These are phyloP conservation scores for Gossypium anomalum DNA, from an alignment of 345 rosid genomes.

Conservation along the genomic window DNA sequence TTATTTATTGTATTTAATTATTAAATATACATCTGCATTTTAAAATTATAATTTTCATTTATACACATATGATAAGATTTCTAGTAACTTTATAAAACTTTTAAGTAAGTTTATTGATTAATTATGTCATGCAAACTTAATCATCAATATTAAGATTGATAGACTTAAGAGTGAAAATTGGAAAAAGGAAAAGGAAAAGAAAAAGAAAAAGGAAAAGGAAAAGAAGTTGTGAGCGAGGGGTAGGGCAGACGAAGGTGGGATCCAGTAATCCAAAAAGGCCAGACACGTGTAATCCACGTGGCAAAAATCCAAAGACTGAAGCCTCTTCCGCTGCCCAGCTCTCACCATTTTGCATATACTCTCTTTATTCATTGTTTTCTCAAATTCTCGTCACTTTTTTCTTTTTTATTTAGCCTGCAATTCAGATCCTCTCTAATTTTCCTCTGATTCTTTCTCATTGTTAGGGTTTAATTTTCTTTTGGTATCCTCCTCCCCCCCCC, in stretches of 20 bases:
- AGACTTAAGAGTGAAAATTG: too few species aligned
- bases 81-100: too few species aligned
- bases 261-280: not conserved
- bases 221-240: not conserved
- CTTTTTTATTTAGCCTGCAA: too few species aligned
- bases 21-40: too few species aligned
- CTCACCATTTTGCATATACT: not conserved
- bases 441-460: not conserved
- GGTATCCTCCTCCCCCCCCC: not conserved
- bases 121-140: too few species aligned
- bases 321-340: not conserved
- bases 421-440: not conserved
- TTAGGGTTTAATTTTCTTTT: slow-evolving; percentile 13
- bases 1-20: too few species aligned
- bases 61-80: too few species aligned
- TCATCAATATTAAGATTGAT: too few species aligned
- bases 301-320: not conserved
- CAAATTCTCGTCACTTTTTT: not conserved
- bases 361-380: not conserved
- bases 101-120: too few species aligned
- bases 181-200: too few species aligned
- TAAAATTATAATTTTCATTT: too few species aligned
- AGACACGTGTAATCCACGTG: not conserved
- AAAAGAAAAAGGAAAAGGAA: too few species aligned
- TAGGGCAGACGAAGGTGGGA: not conserved